Evolutionary conservation across 345 rosid genomes (phyloP), one percentile per base, ranked within the genome.

Genomic region (Populus pruinosa): DNA sequence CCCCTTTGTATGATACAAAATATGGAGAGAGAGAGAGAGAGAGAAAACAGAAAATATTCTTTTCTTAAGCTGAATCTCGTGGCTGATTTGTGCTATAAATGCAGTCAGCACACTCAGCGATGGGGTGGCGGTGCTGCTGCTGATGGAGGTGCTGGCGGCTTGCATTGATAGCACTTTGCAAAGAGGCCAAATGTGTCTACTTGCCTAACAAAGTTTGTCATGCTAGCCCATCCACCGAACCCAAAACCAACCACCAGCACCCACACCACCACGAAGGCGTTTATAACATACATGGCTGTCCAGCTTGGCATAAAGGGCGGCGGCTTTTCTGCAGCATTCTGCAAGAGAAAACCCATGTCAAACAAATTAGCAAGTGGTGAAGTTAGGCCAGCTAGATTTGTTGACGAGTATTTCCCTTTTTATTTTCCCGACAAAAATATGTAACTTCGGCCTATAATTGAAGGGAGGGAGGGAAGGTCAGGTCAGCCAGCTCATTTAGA

Each of bases 141-240:
- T 5, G 83, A 66, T 1, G 87, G 77, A 5, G 97, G 82, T 14
- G 71, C 47, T 2, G 95, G 88, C 10, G 99, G 81, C 76, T 96
- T 92, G 91, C 99, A 96, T 75, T 96, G 99, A 82, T 96, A 96
- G 87, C 99, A 96, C 86, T 91, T 96, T 1, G 99, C 97, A 18
- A 96, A 96, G 53, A 96, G 93, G 23, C 99, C 99, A 72, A 96
- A 96, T 0, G 95, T 87, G 50, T 96, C 94, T 0, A 96, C 89
- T 85, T 96, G 99, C 78, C 72, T 85, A 21, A 96, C 88, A 73
- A 96, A 96, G 81, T 96, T 94, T 84, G 93, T 90, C 69, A 96
- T 75, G 86, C 99, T 96, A 6, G 99, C 99, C 99, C 99, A 96
- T 70, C 97, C 98, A 38, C 95, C 98, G 69, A 92, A 80, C 50